Base-by-base conservation (phyloP, 1,284 basidiomycete species). In the Trichosporon sp. region DNA sequence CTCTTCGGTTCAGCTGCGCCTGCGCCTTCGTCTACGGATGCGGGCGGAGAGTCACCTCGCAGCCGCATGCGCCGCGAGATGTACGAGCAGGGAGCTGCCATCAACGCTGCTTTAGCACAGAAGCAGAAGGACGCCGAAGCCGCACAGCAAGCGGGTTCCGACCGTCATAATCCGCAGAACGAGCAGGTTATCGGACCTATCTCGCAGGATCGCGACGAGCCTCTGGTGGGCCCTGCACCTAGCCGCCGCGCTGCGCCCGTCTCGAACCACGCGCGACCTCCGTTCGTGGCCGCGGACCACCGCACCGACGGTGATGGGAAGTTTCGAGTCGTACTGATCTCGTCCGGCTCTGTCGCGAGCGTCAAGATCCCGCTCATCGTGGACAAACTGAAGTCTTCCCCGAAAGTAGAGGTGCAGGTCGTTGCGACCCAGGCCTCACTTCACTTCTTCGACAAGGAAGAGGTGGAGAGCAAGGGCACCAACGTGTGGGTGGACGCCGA, bases 311-410 rank as follows among this genome's bases (percentile, higher is more conserved):
- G 65, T 1, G 76, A 78, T 66, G 78, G 78, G 19, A 70, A 76
- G 49, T 73, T 82, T 52, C 82, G 97, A 75, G 86, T 97, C 37
- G 81, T 98, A 6, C 81, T 99, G 44, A 88, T 95, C 59, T 87
- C 89, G 0, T 92, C 92, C 0, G 95, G 95, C 11, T 95, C 92
- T 71, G 95, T 99, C 0, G 95, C 95, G 0, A 92, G 91, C 60
- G 86, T 99, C 73, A 98, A 98, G 76, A 87, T 89, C 0, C 93
- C 94, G 1, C 83, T 95, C 37, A 97, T 99, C 60, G 90, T 93
- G 3, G 80, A 85, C 31, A 87, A 37, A 5, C 64, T 68, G 10
- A 33, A 58, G 10, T 65, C 93, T 89, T 86, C 91, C 73, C 74
- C 80, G 58, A 85, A 87, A 62, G 88, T 97, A 60, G 86, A 86